Conservation (phyloP, 768 basidiomycete species). For the Brasilioporus rufonigricans region DNA sequence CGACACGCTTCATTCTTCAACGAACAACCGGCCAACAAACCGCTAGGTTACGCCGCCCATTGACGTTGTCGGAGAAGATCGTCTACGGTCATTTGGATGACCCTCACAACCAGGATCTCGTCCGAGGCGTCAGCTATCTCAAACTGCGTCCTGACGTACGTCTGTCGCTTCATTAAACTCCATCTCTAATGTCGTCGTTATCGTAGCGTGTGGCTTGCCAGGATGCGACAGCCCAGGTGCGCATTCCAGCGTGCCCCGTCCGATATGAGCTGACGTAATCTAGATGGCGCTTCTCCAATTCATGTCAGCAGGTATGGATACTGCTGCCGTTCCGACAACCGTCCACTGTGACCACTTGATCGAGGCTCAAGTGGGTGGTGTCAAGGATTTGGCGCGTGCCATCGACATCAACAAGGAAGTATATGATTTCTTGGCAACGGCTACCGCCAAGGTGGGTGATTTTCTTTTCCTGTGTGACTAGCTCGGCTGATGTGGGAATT, state of each 20-base stretch:
- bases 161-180: slow-evolving; percentile 11
- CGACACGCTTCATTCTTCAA: not conserved
- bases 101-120: slow-evolving; percentile 86
- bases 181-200: slow-evolving; percentile 9
- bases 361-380: slow-evolving; percentile 93
- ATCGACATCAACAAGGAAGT: slow-evolving; percentile 96
- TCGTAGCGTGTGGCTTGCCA: slow-evolving; percentile 82
- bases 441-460: slow-evolving; percentile 77
- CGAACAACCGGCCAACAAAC: not conserved
- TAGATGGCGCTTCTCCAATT: slow-evolving; percentile 99
- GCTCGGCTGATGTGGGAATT: not conserved
- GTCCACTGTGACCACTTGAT: slow-evolving; percentile 99
- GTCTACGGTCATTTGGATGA: slow-evolving; percentile 98
- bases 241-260: slow-evolving; percentile 20
- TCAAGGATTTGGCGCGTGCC: slow-evolving; percentile 90
- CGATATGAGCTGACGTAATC: slow-evolving; percentile 27
- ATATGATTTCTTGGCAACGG: slow-evolving; percentile 98
- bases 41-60: slow-evolving; percentile 76
- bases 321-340: slow-evolving; percentile 95
- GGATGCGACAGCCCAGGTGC: slow-evolving; percentile 85
- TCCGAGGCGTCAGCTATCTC: slow-evolving; percentile 91
- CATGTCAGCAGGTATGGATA: slow-evolving; percentile 99
- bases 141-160: slow-evolving; percentile 96
- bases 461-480: not conserved
- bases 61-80: slow-evolving; percentile 96